phyloP scores from a whole-genome alignment of 2,329 filamentous ascomycete genomes.

The Claviceps quebecensis region DNA sequence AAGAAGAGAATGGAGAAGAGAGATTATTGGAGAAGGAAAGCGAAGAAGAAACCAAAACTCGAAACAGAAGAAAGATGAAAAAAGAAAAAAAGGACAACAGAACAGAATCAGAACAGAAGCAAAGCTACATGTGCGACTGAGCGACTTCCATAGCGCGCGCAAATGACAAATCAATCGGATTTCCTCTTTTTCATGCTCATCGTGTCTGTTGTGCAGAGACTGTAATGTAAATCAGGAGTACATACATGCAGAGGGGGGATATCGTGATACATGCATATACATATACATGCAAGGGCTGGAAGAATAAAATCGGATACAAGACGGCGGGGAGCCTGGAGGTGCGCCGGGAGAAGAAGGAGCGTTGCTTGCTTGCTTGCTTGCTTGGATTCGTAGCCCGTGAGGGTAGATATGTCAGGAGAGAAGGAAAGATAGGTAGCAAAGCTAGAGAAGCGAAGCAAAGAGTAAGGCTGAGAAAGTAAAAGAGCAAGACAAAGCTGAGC shows the following conservation, averaged over 20 bases:
- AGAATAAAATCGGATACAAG: not conserved
- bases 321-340: too few relatives aligned
- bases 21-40: not conserved
- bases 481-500: too few relatives aligned
- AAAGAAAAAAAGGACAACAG: not conserved
- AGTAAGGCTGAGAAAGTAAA: too few relatives aligned
- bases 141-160: too few relatives aligned
- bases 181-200: not conserved
- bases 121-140: too few relatives aligned
- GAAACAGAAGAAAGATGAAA: not conserved
- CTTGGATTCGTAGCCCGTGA: not conserved
- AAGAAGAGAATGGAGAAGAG: not conserved
- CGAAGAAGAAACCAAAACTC: not conserved
- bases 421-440: too few relatives aligned
- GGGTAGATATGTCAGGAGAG: too few relatives aligned
- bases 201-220: too few relatives aligned
- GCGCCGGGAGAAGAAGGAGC: not conserved
- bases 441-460: too few relatives aligned
- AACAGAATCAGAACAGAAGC: too few relatives aligned
- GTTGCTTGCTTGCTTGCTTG: not conserved
- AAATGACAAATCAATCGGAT: too few relatives aligned
- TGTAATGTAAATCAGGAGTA: not conserved
- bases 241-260: constrained; percentile 4
- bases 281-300: not conserved
- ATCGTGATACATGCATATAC: constrained; percentile 7